A percentile compares a stretch with the other conserved stretches of the same genome.
Evolutionary conservation across 768 basidiomycete species (phyloP).

Genomic region (Tylopilus subfusipes): DNA sequence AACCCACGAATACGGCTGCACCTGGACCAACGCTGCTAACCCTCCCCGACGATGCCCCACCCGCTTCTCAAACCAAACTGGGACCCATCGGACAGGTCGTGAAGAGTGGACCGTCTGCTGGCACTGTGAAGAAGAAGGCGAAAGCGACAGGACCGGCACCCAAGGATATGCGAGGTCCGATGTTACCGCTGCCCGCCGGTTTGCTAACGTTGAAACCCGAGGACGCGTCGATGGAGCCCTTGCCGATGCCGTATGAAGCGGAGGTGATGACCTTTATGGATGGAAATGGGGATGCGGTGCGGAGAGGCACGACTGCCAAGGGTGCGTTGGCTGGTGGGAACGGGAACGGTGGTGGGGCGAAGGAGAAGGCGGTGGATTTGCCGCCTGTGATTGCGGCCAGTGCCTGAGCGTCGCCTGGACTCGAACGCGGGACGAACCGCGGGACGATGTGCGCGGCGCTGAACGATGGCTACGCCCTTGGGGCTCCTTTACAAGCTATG

Average conservation of each 20-base stretch:
- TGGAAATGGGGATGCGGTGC: conserved; percentile 7
- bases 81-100: conserved; percentile 77
- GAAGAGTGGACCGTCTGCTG: conserved; percentile 43
- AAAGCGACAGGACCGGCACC: conserved; percentile 22
- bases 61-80: conserved; percentile 60
- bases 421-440: too few species aligned
- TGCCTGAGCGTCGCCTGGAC: conserved; percentile 25
- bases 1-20: neutral
- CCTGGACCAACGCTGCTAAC: conserved; percentile 25
- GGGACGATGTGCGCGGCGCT: too few species aligned
- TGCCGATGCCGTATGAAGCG: conserved; percentile 14
- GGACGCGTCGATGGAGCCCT: conserved; percentile 20
- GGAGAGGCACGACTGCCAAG: conserved; percentile 4
- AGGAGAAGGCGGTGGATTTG: conserved; percentile 29
- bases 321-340: conserved; percentile 9
- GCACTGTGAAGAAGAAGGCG: conserved; percentile 61
- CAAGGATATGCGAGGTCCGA: conserved; percentile 21
- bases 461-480: neutral
- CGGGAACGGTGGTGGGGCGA: conserved; percentile 10
- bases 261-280: neutral
- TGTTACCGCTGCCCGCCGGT: conserved; percentile 17
- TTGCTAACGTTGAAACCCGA: conserved; percentile 20
- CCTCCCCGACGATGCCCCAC: conserved; percentile 65
- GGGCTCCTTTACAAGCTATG: conserved; percentile 1
- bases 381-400: conserved; percentile 37